These are phyloP conservation scores for Coemansia sp. DNA, from an alignment of 192 early-diverging fungal species.

Conservation along the genomic window DNA sequence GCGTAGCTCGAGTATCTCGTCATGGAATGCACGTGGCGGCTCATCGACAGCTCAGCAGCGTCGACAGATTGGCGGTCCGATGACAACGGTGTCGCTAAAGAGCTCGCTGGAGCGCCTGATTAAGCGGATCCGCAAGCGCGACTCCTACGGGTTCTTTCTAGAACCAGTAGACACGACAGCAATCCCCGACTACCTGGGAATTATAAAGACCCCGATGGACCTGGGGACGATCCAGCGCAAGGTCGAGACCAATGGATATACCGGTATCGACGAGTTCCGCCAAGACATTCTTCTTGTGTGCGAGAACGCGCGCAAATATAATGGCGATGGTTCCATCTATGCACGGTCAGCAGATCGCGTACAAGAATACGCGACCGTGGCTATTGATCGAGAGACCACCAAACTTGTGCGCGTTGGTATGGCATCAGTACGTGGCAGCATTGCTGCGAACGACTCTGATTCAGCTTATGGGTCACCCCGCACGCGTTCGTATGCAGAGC, in stretches of 20 bases:
- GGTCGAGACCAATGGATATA: conserved; percentile 60
- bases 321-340: conserved; percentile 76
- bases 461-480: conserved; percentile 8
- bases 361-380: conserved; percentile 59
- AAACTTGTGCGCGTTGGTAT: conserved; percentile 39
- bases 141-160: conserved; percentile 83
- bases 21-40: neutral
- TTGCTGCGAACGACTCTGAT: conserved; percentile 6
- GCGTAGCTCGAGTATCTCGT: conserved; percentile 11
- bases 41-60: neutral
- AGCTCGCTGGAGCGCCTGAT: conserved; percentile 60
- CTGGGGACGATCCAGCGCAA: conserved; percentile 84
- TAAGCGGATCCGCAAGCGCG: conserved; percentile 66
- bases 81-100: conserved; percentile 53
- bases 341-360: conserved; percentile 78
- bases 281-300: conserved; percentile 74
- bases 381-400: conserved; percentile 63
- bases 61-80: neutral
- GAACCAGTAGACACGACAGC: conserved; percentile 75
- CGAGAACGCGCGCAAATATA: conserved; percentile 80
- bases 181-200: conserved; percentile 75
- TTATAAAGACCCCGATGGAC: conserved; percentile 88
- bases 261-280: conserved; percentile 64
- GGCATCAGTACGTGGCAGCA: conserved; percentile 7
- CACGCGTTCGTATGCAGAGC: conserved; percentile 2